Conservation (phyloP, 2,329 filamentous ascomycete species). For the Ambrosiella xylebori region DNA sequence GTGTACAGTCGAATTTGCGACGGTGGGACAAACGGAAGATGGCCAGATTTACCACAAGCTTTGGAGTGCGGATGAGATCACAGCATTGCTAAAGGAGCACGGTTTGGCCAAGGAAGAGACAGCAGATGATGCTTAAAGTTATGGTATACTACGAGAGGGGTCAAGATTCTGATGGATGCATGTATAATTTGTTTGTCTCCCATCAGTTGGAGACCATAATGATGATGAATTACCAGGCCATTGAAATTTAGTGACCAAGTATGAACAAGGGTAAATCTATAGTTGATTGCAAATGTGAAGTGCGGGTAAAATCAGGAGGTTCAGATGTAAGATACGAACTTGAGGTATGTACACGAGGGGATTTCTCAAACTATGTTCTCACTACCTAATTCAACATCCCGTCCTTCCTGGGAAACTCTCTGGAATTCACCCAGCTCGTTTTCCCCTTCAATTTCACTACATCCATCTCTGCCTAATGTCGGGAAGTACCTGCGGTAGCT, state of each 20-base stretch:
- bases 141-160: not conserved
- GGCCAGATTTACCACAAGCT: constrained; percentile 97
- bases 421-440: constrained; percentile 21
- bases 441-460: constrained; percentile 33
- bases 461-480: constrained; percentile 32
- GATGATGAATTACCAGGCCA: constrained; percentile 1
- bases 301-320: no score
- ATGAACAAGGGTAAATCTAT: no score
- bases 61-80: constrained; percentile 95
- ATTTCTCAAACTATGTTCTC: no score
- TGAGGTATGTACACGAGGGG: no score
- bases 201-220: constrained; percentile 10
- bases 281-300: no score
- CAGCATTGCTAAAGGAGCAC: constrained; percentile 82
- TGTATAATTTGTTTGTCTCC: not conserved
- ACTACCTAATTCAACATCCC: constrained; percentile 9
- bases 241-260: not conserved
- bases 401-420: constrained; percentile 35
- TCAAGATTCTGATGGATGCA: not conserved
- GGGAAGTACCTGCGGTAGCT: constrained; percentile 51
- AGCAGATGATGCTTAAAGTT: constrained; percentile 43
- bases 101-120: constrained; percentile 78
- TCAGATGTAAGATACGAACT: no score
- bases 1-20: constrained; percentile 79
- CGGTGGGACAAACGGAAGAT: constrained; percentile 84